Evolutionary conservation across 192 early-diverging fungal genomes (phyloP).

Genomic region (Phycomyces blakesleeanus): DNA sequence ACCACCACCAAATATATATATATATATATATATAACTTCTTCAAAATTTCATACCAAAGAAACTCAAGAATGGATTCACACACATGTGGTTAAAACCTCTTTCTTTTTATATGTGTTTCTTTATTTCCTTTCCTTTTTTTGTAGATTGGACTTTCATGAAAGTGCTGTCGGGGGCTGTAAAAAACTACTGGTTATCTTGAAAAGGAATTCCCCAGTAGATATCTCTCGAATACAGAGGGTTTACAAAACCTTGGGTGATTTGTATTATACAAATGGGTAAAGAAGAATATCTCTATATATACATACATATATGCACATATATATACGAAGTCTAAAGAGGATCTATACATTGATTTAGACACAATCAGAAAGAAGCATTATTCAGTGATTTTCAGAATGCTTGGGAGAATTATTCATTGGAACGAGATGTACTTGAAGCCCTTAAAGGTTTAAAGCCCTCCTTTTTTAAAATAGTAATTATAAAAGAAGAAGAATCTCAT

Average conservation of each 20-base stretch:
- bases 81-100: too few relatives aligned
- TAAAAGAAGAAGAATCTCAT: too few relatives aligned
- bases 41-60: too few relatives aligned
- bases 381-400: constrained; percentile 19
- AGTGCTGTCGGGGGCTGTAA: neutral
- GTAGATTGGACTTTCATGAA: constrained; percentile 14
- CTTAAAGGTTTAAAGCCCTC: neutral
- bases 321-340: too few relatives aligned
- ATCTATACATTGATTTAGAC: neutral
- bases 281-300: neutral
- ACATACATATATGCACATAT: neutral
- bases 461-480: too few relatives aligned
- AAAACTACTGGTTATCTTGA: constrained; percentile 3
- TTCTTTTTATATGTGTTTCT: too few relatives aligned
- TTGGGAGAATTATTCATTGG: constrained; percentile 16
- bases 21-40: too few relatives aligned
- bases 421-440: constrained; percentile 9
- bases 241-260: constrained; percentile 16
- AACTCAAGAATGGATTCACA: too few relatives aligned
- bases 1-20: too few relatives aligned
- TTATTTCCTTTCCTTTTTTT: too few relatives aligned
- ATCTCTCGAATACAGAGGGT: constrained; percentile 3
- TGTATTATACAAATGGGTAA: constrained; percentile 19
- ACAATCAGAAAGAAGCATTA: neutral
- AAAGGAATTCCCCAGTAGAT: neutral